Evolutionary conservation across 192 early-diverging fungal genomes (phyloP), one percentile per base, ranked within the genome.

Genomic region (Mortierella alpina): DNA sequence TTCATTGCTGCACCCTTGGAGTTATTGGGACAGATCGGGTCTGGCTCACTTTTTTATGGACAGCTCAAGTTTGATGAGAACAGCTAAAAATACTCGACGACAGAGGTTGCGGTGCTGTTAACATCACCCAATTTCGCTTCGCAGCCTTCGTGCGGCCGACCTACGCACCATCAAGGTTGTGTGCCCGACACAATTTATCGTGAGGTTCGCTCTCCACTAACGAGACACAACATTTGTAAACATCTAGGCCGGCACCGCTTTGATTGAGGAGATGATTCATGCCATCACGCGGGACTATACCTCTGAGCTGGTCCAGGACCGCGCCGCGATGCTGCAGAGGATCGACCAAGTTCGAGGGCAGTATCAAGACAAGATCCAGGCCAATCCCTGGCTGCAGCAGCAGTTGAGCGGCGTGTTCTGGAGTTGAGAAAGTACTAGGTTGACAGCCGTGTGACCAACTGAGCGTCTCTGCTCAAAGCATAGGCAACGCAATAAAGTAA

Each of bases 331-430:
- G 63, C 52, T 79, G 14, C 48, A 48, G 22, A 64, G 23, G 23
- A 48, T 79, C 20, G 76, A 66, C 20, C 39, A 67, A n/a, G 76
- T 79, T 20, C 63, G 64, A 13, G 59, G 61, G 31, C 69, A 79
- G 31, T 79, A 79, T 23, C 54, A 64, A 13, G 58, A 59, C 39
- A 49, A 14, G 49, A 79, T 79, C 46, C 46, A 71, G 44, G 69
- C 60, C 14, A 79, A 79, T 48, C 76, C 76, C 1, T 79, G 76
- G 76, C 59, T 79, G 40, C 22, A 72, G 47, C 69, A 79, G 20
- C 76, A 79, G 39, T 42, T 79, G 15, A 45, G 42, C 14, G 63
- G 57, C 13, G 56, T 44, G 18, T 72, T 72, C 52, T 79, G 76
- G 76, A 45, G 54, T 7, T 78, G 22, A 58, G 11, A 39, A n/a